Conservation (phyloP, 2,329 filamentous ascomycete genomes). For the Fusarium sp. region DNA sequence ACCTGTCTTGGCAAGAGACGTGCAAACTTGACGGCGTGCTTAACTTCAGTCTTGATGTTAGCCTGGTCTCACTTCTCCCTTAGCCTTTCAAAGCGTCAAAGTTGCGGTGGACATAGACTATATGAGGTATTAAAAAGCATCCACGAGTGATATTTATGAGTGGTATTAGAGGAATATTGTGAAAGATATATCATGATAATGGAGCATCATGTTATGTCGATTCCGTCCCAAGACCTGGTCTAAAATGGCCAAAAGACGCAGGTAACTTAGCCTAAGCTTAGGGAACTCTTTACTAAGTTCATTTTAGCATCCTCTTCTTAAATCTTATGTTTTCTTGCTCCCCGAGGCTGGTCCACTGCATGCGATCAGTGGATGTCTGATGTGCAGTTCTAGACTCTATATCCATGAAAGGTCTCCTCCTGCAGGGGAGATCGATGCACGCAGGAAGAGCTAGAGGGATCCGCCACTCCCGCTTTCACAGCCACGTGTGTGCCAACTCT, state of each 20-base stretch:
- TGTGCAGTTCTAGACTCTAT: constrained; percentile 34
- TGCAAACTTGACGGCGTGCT: constrained; percentile 26
- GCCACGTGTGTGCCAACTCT: constrained; percentile 27
- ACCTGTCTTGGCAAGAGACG: constrained; percentile 20
- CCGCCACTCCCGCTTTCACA: constrained; percentile 39
- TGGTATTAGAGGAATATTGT: not conserved
- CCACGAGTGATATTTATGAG: not conserved
- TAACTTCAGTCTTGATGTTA: constrained; percentile 15
- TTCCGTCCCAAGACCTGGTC: not conserved
- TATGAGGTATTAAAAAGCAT: not conserved
- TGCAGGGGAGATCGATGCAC: constrained; percentile 33
- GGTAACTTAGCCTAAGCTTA: too few relatives aligned
- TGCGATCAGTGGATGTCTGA: not conserved
- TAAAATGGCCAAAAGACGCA: too few relatives aligned
- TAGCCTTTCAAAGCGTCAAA: not conserved
- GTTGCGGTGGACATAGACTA: not conserved
- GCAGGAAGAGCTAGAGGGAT: not conserved
- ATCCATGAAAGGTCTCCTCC: constrained; percentile 13
- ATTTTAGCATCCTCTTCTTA: too few relatives aligned
- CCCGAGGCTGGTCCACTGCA: not conserved
- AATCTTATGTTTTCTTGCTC: not conserved
- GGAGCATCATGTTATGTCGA: not conserved
- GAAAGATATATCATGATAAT: not conserved
- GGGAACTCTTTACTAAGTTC: too few relatives aligned
- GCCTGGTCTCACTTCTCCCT: not conserved